Base-by-base conservation (phyloP, 164 flowering plant species). In the Magnolia kwangsiensis region DNA sequence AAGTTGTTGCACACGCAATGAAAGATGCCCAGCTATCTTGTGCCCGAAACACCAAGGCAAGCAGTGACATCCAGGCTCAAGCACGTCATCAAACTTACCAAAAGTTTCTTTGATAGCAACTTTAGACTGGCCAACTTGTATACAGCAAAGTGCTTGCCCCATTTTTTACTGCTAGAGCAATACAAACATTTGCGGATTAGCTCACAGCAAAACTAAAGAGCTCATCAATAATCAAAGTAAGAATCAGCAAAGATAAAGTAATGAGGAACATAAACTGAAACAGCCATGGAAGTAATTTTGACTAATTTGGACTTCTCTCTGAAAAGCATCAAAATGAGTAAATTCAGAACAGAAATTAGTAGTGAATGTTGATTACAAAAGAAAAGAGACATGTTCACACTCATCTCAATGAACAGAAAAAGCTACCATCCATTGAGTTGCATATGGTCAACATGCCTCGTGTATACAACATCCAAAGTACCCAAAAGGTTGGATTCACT, bases 51-150 rank as follows among this genome's bases (percentile, higher is more conserved):
- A 80, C 93, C 96, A 91, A 45, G 96, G 96, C 7, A 91, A 67
- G 71, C 87, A 91, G 78, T 90, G 93, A 75, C 96, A 91, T 74
- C 96, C 96, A 55, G 93, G 96, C 74, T 90, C 80, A 73, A 91
- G 89, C 2, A 91, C 90, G 1, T 90, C 88, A 0, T 87, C 82
- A 77, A 85, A 91, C 80, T 84, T 90, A 1, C 92, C 96, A 75
- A 90, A 90, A 51, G 65, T 82, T 81, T 89, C 93, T 80, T 83
- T 90, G 79, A 90, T 89, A 29, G 88, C 90, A 51, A 88, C 88
- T 3, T 83, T 86, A 27, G 93, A 88, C 72, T 90, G 91, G 27
- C 84, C 89, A 13, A 90, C 93, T 88, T 90, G 85, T 7, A 88
- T 69, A 77, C 90, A 88, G 69, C 93, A 83, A 21, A 85, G 78